phyloP scores from a whole-genome alignment of 139 green algal species.

The Medakamo hakoo region DNA sequence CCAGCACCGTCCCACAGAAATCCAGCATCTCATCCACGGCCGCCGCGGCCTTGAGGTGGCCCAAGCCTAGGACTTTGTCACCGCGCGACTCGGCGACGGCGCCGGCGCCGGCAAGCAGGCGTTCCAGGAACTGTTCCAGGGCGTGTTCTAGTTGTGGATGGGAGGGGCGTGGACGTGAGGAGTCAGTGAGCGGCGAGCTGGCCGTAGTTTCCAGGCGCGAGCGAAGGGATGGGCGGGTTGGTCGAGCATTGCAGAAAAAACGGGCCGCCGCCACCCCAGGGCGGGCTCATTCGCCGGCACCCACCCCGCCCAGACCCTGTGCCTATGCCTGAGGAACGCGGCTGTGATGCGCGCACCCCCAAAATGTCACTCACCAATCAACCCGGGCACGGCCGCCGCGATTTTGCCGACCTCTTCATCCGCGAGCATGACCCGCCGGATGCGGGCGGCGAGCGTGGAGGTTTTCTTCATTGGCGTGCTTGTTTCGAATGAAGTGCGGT shows the following conservation, averaged over 20 bases:
- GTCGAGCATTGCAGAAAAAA: too few species aligned
- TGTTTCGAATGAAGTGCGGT: too few species aligned
- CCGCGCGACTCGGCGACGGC: conserved; percentile 30
- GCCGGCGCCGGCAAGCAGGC: conserved; percentile 38
- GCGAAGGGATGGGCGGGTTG: too few species aligned
- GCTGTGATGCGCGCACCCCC: neutral
- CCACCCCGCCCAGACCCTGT: neutral
- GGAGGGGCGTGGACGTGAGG: neutral
- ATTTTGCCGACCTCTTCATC: conserved; percentile 90
- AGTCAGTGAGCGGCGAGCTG: neutral
- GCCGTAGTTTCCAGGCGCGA: too few species aligned
- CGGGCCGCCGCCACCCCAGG: too few species aligned
- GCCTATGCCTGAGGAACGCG: too few species aligned
- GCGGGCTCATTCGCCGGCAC: too few species aligned
- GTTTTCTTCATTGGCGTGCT: conserved; percentile 19
- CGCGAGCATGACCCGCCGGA: conserved; percentile 84
- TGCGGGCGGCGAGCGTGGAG: conserved; percentile 38
- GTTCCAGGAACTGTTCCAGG: conserved; percentile 68
- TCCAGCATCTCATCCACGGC: conserved; percentile 39
- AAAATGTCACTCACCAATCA: conserved; percentile 66
- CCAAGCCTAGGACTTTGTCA: conserved; percentile 43
- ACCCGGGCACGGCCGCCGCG: conserved; percentile 48
- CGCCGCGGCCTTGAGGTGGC: conserved; percentile 53
- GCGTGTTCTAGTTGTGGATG: conserved; percentile 40
- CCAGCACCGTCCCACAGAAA: conserved; percentile 54